Percentiles rank a stretch among this genome's conserved stretches.
Conservation (phyloP, 2,329 filamentous ascomycete genomes). For the Epichloe uncinata region DNA sequence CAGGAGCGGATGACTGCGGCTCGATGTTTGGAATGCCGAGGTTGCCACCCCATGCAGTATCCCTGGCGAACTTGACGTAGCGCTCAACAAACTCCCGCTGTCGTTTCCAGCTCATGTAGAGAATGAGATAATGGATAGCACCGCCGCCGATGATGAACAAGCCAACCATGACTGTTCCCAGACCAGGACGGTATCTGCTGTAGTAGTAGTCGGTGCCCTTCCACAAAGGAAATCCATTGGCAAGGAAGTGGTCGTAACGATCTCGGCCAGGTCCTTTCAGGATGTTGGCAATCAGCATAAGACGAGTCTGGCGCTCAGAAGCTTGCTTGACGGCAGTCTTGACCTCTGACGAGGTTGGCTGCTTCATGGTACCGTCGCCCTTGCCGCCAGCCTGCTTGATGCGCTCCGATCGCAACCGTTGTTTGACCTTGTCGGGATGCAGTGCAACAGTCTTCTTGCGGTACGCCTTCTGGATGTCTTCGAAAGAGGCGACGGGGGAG, state of each 20-base stretch:
- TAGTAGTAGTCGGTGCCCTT: slow-evolving; percentile 99
- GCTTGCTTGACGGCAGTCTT: slow-evolving; percentile 69
- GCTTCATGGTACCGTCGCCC: slow-evolving; percentile 49
- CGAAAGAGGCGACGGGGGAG: slow-evolving; percentile 55
- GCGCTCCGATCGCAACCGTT: slow-evolving; percentile 62
- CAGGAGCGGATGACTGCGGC: slow-evolving; percentile 29
- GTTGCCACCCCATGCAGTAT: slow-evolving; percentile 82
- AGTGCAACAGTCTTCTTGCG: slow-evolving; percentile 71
- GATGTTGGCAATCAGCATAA: slow-evolving; percentile 75
- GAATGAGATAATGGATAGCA: slow-evolving; percentile 70
- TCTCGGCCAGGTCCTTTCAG: slow-evolving; percentile 68
- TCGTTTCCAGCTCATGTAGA: slow-evolving; percentile 78
- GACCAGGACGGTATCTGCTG: slow-evolving; percentile 76
- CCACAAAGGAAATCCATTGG: slow-evolving; percentile 90
- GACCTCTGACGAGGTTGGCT: slow-evolving; percentile 61
- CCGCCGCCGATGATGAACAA: slow-evolving; percentile 75
- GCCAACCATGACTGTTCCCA: slow-evolving; percentile 71
- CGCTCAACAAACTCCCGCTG: slow-evolving; percentile 83
- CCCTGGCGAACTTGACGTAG: slow-evolving; percentile 81
- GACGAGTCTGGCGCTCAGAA: slow-evolving; percentile 67
- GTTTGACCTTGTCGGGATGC: slow-evolving; percentile 93
- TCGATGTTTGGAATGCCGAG: slow-evolving; percentile 57
- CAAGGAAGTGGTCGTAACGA: slow-evolving; percentile 88
- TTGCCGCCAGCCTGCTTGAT: slow-evolving; percentile 36
- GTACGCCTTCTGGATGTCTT: slow-evolving; percentile 90